These are phyloP conservation scores for Eucommia ulmoides DNA, from an alignment of 257 asterid species.

Conservation along the genomic window DNA sequence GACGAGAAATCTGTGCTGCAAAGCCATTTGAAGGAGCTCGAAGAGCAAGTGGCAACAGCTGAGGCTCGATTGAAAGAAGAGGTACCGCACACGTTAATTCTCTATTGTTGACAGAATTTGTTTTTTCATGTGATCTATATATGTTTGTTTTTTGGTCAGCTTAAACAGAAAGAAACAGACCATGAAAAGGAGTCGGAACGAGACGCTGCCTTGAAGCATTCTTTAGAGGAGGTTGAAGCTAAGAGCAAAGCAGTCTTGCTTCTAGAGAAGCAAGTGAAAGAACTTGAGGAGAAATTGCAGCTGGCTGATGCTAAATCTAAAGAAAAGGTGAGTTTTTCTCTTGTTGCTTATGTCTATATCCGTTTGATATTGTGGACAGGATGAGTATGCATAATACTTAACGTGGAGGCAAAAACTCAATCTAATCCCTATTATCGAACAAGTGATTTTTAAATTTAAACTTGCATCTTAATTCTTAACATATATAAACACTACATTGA, in stretches of 20 bases:
- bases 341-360: background rate
- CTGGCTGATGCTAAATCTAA: constrained; percentile 50
- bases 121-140: too few relatives aligned
- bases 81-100: constrained; percentile 32
- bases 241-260: constrained; percentile 43
- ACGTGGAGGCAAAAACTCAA: background rate
- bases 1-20: constrained; percentile 43
- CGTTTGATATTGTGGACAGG: background rate
- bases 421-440: background rate
- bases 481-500: background rate
- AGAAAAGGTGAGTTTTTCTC: constrained; percentile 43
- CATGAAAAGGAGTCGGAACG: constrained; percentile 43
- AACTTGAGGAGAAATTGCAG: constrained; percentile 47
- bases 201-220: constrained; percentile 42
- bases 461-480: background rate
- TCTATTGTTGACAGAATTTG: too few relatives aligned
- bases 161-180: constrained; percentile 41
- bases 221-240: constrained; percentile 36
- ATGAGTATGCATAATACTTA: background rate
- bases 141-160: constrained; percentile 2
- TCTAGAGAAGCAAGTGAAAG: constrained; percentile 46
- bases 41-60: constrained; percentile 46
- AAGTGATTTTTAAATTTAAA: too few relatives aligned
- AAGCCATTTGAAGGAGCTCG: constrained; percentile 42
- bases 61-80: constrained; percentile 33